Conservation (phyloP, 495 filamentous ascomycete genomes). For the Chaetomium cochliodes region DNA sequence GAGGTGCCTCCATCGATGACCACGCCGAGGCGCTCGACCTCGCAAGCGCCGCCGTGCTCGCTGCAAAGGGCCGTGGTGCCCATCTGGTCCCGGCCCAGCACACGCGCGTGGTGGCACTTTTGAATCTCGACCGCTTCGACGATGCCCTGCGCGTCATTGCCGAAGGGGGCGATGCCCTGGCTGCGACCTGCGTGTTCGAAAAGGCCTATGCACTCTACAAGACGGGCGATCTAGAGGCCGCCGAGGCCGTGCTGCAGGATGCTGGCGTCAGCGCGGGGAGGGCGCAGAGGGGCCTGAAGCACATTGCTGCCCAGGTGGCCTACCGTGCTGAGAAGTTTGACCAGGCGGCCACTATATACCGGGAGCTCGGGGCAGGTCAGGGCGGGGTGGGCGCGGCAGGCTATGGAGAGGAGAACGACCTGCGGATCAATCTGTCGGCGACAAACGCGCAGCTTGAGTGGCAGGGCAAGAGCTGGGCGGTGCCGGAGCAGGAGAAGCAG, state of each 20-base stretch:
- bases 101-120: conserved; percentile 76
- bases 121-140: conserved; percentile 91
- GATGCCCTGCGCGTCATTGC: conserved; percentile 80
- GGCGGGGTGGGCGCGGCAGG: conserved; percentile 41
- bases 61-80: conserved; percentile 64
- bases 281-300: conserved; percentile 56
- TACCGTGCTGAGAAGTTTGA: conserved; percentile 84
- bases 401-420: conserved; percentile 74
- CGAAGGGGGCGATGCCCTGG: conserved; percentile 65
- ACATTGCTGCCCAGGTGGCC: conserved; percentile 84
- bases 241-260: conserved; percentile 57
- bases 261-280: conserved; percentile 30
- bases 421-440: conserved; percentile 81
- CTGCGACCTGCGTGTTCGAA: conserved; percentile 67
- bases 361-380: conserved; percentile 52
- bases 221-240: conserved; percentile 68
- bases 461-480: conserved; percentile 55
- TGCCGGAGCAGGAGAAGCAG: conserved; percentile 47
- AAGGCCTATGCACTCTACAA: conserved; percentile 93
- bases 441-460: conserved; percentile 84
- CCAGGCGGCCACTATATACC: conserved; percentile 67
- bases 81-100: conserved; percentile 59
- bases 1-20: conserved; percentile 47
- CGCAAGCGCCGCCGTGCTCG: conserved; percentile 60
- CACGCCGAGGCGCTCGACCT: conserved; percentile 49